Evolutionary conservation across 805 yeast genomes (phyloP), one percentile per base, ranked within the genome.

Genomic region (Kurtzmaniella fragi): DNA sequence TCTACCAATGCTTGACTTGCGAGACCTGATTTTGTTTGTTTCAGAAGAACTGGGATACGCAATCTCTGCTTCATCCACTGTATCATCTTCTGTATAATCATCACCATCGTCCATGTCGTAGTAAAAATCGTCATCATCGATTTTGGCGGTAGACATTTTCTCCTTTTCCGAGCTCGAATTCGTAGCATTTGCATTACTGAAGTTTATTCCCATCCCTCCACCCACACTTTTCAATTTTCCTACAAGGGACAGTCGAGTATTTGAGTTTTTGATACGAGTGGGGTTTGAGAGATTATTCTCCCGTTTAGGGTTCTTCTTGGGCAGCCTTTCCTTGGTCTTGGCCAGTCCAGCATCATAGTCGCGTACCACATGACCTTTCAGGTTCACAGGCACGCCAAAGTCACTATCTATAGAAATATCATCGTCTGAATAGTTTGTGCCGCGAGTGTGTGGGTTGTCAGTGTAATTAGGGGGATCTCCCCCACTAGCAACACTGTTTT

Each of bases 281-380:
- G n/a, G n/a, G n/a, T n/a, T n/a, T n/a, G n/a, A n/a, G n/a, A n/a
- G n/a, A 40, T 17, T 30, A 31, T 23, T 10, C 30, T 28, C 26
- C 28, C 15, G 12, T 37, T 14, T 10, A 20, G 12, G 37, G 16
- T 37, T 41, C 25, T 31, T 32, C 9, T 43, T 46, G 2, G 50
- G 55, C 17, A 48, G 41, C 1, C 57, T 58, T 5, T 32, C 45
- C 2, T 52, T 37, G 32, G 43, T 46, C 3, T 53, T 51, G 1
- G 57, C 54, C 7, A 53, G 58, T 1, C 60, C 62, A 41, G 56
- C 55, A 36, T 56, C 62, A 41, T 57, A 53, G 32, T 56, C 59
- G 17, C 29, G 23, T 12, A 49, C 49, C 2, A 54, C 59, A 16
- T 51, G 44, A 1, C 61, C 62, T 7, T 36, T 46, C 1, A 54